Evolutionary conservation across 306 rosid genomes (phyloP).

Genomic region (Cucurbita argyrosperma): DNA sequence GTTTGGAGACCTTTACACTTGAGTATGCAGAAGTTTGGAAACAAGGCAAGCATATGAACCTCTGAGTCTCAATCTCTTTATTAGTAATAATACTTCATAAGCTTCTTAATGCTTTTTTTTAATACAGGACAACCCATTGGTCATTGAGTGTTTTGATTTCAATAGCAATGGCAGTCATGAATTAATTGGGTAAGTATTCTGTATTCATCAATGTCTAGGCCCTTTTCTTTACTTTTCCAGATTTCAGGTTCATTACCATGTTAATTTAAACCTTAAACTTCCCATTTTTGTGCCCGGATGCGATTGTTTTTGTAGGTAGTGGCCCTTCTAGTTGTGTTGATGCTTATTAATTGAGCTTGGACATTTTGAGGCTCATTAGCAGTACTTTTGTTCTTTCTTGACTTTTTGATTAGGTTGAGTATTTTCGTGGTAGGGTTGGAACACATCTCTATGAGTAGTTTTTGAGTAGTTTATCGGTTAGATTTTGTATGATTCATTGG

Average conservation of each 20-base stretch:
- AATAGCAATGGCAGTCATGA: conserved; percentile 59
- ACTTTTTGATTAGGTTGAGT: too few relatives aligned
- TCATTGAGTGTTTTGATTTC: conserved; percentile 87
- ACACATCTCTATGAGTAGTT: background rate
- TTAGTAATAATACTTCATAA: background rate
- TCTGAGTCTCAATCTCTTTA: background rate
- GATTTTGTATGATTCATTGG: background rate
- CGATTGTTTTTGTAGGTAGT: too few relatives aligned
- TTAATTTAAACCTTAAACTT: too few relatives aligned
- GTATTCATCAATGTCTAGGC: background rate
- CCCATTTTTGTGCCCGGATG: too few relatives aligned
- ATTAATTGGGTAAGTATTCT: conserved; percentile 52
- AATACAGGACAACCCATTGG: conserved; percentile 59
- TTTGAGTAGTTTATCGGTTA: background rate
- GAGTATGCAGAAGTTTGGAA: conserved; percentile 54
- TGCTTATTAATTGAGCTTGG: too few relatives aligned
- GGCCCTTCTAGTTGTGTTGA: too few relatives aligned
- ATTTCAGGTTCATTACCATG: background rate
- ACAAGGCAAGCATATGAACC: conserved; percentile 37
- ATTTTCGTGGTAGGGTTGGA: background rate
- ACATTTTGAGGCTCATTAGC: too few relatives aligned
- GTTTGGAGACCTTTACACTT: conserved; percentile 58
- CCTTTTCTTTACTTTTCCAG: background rate
- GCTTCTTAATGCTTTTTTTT: background rate
- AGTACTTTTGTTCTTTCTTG: too few relatives aligned